Percentiles rank a stretch among this genome's conserved stretches.
Evolutionary conservation across 1,284 basidiomycete genomes (phyloP).

Genomic region (Hemileia vastatrix): DNA sequence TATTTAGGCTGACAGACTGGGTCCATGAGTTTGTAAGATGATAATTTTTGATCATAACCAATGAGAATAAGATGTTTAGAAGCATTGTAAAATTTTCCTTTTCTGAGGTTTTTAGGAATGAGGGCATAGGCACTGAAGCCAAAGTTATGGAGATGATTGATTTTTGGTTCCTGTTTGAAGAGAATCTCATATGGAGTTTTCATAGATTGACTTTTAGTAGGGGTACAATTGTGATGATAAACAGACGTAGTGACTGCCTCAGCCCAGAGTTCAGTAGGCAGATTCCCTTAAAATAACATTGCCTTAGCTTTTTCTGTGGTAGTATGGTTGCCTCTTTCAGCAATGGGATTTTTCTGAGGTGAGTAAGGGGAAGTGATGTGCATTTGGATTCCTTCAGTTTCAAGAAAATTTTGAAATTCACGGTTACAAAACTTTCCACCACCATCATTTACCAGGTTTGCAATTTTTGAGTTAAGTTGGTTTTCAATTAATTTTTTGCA

Average conservation of each 20-base stretch:
- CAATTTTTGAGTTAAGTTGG: not conserved
- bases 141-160: no score
- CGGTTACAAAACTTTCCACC: not conserved
- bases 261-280: conserved; percentile 43
- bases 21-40: no score
- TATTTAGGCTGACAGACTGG: no score
- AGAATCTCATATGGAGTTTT: no score
- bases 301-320: conserved; percentile 25
- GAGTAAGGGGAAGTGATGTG: not conserved
- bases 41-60: no score
- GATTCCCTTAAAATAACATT: conserved; percentile 33
- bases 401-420: not conserved
- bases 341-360: not conserved
- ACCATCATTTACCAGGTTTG: not conserved
- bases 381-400: not conserved
- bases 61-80: no score
- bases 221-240: conserved; percentile 44
- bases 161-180: no score
- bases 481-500: conserved; percentile 1
- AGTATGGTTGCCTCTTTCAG: not conserved
- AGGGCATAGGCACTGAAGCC: not conserved
- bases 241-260: conserved; percentile 38
- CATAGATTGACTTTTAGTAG: conserved; percentile 17
- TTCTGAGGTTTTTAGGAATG: not conserved
- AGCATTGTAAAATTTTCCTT: conserved; percentile 6